Base-by-base conservation (phyloP, 208 protist species). In the Zelonia costaricensis region DNA sequence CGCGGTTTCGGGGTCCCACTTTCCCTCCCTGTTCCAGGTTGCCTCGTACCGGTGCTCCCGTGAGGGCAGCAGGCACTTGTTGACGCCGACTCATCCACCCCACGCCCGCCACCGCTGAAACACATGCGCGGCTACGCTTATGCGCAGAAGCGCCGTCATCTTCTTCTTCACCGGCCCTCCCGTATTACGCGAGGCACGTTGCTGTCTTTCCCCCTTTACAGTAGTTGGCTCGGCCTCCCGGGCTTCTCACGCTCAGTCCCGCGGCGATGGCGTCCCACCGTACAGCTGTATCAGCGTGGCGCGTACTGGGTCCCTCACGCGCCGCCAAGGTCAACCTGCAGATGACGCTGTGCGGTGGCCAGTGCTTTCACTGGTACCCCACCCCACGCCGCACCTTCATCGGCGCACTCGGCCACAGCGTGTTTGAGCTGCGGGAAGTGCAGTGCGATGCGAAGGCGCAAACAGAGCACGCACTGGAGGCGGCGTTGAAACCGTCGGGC, bases 331-430 rank as follows among this genome's bases (percentile, higher is more conserved):
- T 91, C 1, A 52, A 86, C 59, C 52, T 93, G 36, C 65, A 47
- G 16, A 76, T 76, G 70, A 88, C 82, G 0, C 65, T 93, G 20
- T 80, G 76, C 53, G 81, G 83, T 20, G 86, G 86, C 0, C 86
- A 93, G 58, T 93, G 86, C 63, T 93, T 93, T 39, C 86, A 81
- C 39, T 93, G 86, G 84, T 54, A 72, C 18, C 67, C 20, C 10
- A 88, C 81, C 10, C 57, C 61, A 15, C 49, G 77, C 10, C 40
- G 51, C 40, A 86, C 78, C 0, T 93, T 69, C 56, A 62, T 90
- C 15, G 86, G 86, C 16, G 69, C 74, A 22, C 52, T 93, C 1
- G 36, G 62, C 15, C 43, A 71, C 20, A 39, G 43, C 15, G 83
- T 74, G 6, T 88, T 77, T 45, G 86, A 93, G 42, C 60, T 93